Base-by-base conservation (phyloP, 257 asterid genomes). In the Primulina tabacum region DNA sequence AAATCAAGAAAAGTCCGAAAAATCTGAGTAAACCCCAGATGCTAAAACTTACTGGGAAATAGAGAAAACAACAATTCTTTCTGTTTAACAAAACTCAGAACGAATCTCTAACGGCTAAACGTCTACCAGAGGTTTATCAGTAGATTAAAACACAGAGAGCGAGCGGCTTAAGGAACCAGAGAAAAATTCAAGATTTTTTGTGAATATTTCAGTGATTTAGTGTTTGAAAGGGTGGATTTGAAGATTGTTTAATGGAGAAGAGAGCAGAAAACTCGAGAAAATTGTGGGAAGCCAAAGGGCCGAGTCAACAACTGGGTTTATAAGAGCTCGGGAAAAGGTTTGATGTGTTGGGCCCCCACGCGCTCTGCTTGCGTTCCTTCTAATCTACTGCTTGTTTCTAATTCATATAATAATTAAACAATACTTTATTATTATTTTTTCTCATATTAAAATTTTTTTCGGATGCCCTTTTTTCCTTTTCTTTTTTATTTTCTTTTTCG, bases 141-240 rank as follows among this genome's bases (percentile, higher is more conserved):
- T 20, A 16, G 10, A 67, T 37, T 37, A 35, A 77, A 47, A 32
- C 62, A 17, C 4, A 18, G 88, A 71, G 93, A 82, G 96, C 89
- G 96, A 87, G 96, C 89, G 89, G 95, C 79, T 72, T 69, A 38
- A 43, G 69, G 60, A 60, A 60, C 35, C 61, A 70, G 69, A 50
- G 61, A 50, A 73, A 65, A 47, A 10, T 20, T 50, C 50, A 63
- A 70, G 24, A 68, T 67, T 28, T 37, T 28, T 60, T 20, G 2
- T n/a, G 34, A 24, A 24, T 32, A 32, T 32, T 32, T 24, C 26
- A 24, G 1, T 24, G 26, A 24, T 24, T 24, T 24, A 24, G 52
- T 50, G 18, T 60, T 26, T n/a, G 10, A 7, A 68, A 43, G 35
- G 52, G 65, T n/a, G 67, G 52, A 21, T 26, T n/a, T 17, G 73